These are phyloP conservation scores for Penicillium bialowiezense DNA, from an alignment of 495 filamentous ascomycete genomes.

Conservation along the genomic window DNA sequence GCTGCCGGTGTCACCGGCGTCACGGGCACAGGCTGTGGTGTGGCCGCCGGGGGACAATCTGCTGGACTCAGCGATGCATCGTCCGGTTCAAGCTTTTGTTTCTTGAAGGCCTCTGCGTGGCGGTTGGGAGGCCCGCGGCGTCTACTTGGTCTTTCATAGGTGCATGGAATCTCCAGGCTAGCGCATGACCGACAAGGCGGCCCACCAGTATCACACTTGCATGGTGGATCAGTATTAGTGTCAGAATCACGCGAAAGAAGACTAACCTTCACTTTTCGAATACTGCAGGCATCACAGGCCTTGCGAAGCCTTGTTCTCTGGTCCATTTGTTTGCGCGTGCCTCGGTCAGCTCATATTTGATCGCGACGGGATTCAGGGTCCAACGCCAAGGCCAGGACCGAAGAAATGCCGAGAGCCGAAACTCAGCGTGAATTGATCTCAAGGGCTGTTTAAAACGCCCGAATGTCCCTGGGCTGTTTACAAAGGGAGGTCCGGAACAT, in stretches of 20 bases:
- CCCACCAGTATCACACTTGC: constrained; percentile 74
- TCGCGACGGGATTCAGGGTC: not conserved
- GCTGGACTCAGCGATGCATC: constrained; percentile 26
- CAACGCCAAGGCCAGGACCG: not conserved
- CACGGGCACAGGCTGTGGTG: constrained; percentile 22
- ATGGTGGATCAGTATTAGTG: constrained; percentile 8
- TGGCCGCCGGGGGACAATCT: constrained; percentile 20
- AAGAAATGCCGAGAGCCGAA: not conserved
- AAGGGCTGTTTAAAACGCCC: too few species aligned
- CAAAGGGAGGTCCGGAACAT: not conserved
- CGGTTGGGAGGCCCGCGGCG: constrained; percentile 82
- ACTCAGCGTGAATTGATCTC: not conserved
- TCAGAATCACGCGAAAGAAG: constrained; percentile 8
- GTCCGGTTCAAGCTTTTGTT: constrained; percentile 51
- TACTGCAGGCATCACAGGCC: constrained; percentile 82
- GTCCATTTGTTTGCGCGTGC: constrained; percentile 33
- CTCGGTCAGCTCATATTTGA: constrained; percentile 20
- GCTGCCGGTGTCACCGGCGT: not conserved
- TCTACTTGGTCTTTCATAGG: constrained; percentile 72
- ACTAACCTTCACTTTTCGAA: constrained; percentile 78
- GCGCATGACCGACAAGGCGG: constrained; percentile 79
- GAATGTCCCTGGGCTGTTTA: too few species aligned
- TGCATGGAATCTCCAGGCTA: constrained; percentile 78
- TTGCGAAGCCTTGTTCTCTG: constrained; percentile 59
- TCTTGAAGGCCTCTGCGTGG: constrained; percentile 80